Conservation (phyloP, 2,329 filamentous ascomycete genomes). For the Trichoderma gracile region DNA sequence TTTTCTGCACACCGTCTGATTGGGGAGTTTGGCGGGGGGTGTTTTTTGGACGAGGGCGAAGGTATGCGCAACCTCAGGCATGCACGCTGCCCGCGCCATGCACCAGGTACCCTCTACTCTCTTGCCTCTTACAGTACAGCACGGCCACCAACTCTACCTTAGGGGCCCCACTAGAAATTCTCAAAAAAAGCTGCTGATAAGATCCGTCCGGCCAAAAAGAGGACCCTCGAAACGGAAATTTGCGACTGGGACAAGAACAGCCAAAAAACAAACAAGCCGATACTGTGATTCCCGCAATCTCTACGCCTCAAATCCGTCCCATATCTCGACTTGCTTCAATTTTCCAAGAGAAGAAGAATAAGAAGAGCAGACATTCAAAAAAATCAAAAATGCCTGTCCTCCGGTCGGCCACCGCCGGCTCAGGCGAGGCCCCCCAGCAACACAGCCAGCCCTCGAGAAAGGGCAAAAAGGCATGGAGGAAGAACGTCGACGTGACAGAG, state of each 20-base stretch:
- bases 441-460: slow-evolving; percentile 90
- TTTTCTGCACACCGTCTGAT: slow-evolving; percentile 14
- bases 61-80: too few species aligned
- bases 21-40: neutral
- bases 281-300: neutral
- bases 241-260: neutral
- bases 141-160: too few species aligned
- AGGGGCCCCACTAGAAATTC: slow-evolving; percentile 26
- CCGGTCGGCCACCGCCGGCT: slow-evolving; percentile 46
- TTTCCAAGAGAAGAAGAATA: neutral
- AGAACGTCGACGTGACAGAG: slow-evolving; percentile 92
- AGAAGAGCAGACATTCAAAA: slow-evolving; percentile 10
- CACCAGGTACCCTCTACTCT: neutral
- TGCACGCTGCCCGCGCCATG: neutral
- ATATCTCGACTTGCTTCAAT: too few species aligned
- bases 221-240: neutral
- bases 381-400: slow-evolving; percentile 63
- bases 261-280: neutral
- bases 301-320: neutral
- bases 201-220: neutral
- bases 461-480: slow-evolving; percentile 98
- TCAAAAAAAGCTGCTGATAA: slow-evolving; percentile 25
- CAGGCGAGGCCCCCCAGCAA: slow-evolving; percentile 69
- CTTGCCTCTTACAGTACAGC: neutral
- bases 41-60: too few species aligned